Percentiles rank a stretch among this genome's conserved stretches.
Evolutionary conservation across 129 eudicot species (phyloP).

Genomic region (Helianthus annuus): DNA sequence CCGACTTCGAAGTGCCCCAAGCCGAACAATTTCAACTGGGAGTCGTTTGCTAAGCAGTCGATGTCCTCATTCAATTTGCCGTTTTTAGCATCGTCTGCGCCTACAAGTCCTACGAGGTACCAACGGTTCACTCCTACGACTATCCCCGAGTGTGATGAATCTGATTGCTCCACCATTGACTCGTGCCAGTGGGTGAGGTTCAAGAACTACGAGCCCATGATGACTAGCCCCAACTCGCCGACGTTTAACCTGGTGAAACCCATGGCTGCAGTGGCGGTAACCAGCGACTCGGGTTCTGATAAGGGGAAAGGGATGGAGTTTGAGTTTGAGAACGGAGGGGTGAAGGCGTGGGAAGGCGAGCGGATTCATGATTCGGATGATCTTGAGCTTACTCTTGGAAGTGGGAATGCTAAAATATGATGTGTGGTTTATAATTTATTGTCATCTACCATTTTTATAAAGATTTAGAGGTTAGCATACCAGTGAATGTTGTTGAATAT

Average conservation of each 20-base stretch:
- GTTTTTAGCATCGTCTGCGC: slow-evolving; percentile 78
- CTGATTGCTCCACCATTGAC: slow-evolving; percentile 84
- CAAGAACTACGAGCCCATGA: slow-evolving; percentile 48
- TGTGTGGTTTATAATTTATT: slow-evolving; percentile 22
- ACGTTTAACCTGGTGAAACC: slow-evolving; percentile 81
- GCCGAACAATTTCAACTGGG: slow-evolving; percentile 63
- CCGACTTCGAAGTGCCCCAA: slow-evolving; percentile 74
- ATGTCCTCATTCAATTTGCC: slow-evolving; percentile 70
- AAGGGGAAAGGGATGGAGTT: slow-evolving; percentile 67
- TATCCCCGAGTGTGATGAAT: slow-evolving; percentile 89
- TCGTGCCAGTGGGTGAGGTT: slow-evolving; percentile 92
- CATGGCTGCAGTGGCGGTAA: slow-evolving; percentile 35
- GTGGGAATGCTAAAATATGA: slow-evolving; percentile 45
- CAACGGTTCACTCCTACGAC: slow-evolving; percentile 67
- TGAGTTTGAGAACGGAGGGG: slow-evolving; percentile 70
- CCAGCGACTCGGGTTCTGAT: slow-evolving; percentile 43
- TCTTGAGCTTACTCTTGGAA: slow-evolving; percentile 92
- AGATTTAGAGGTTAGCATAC: slow-evolving; percentile 28
- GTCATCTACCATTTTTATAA: slow-evolving; percentile 22
- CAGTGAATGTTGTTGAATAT: slow-evolving; percentile 31
- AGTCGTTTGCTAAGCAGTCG: slow-evolving; percentile 69
- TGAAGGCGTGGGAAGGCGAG: slow-evolving; percentile 98
- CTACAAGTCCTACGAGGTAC: slow-evolving; percentile 77
- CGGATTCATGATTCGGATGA: slow-evolving; percentile 96
- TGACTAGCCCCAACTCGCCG: slow-evolving; percentile 72